A percentile compares a stretch with the other conserved stretches of the same genome.
These are phyloP conservation scores for Aspergillus coremiiformis DNA, from an alignment of 495 filamentous ascomycete genomes.

Conservation along the genomic window DNA sequence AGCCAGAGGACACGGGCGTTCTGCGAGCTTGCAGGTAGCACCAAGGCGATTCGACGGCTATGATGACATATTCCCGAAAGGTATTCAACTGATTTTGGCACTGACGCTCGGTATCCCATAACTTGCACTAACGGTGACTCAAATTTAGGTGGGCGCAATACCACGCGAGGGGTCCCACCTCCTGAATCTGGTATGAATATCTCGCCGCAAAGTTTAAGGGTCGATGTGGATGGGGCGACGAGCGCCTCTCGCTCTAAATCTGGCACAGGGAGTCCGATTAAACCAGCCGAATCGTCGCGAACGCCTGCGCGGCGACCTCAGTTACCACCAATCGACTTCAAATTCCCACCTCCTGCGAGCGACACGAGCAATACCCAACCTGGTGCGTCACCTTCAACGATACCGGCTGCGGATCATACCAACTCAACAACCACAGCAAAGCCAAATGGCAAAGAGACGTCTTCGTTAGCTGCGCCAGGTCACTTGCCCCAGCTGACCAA, in stretches of 20 bases:
- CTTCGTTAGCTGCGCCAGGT: constrained; percentile 28
- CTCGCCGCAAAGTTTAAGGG: constrained; percentile 16
- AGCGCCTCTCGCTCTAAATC: constrained; percentile 20
- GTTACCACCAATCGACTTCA: constrained; percentile 54
- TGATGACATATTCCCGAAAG: constrained; percentile 34
- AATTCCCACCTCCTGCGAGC: constrained; percentile 50
- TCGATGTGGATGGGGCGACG: constrained; percentile 27
- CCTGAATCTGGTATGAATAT: constrained; percentile 25
- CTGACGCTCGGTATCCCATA: background rate
- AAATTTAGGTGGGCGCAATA: constrained; percentile 18
- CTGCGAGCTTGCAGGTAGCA: constrained; percentile 74
- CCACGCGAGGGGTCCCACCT: constrained; percentile 22
- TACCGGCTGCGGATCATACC: constrained; percentile 16
- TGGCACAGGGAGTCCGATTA: constrained; percentile 23
- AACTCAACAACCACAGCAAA: constrained; percentile 11
- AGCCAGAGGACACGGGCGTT: constrained; percentile 62
- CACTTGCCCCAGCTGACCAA: constrained; percentile 57
- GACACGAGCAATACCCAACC: constrained; percentile 26
- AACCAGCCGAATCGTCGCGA: constrained; percentile 21
- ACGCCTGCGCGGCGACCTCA: constrained; percentile 28
- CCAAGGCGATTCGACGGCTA: constrained; percentile 48
- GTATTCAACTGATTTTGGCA: constrained; percentile 20
- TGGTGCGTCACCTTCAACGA: constrained; percentile 29
- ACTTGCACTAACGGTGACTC: constrained; percentile 4
- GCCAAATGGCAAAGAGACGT: constrained; percentile 11